Evolutionary conservation across 176 grass and related monocot species (phyloP).

Genomic region (Raddia guianensis): DNA sequence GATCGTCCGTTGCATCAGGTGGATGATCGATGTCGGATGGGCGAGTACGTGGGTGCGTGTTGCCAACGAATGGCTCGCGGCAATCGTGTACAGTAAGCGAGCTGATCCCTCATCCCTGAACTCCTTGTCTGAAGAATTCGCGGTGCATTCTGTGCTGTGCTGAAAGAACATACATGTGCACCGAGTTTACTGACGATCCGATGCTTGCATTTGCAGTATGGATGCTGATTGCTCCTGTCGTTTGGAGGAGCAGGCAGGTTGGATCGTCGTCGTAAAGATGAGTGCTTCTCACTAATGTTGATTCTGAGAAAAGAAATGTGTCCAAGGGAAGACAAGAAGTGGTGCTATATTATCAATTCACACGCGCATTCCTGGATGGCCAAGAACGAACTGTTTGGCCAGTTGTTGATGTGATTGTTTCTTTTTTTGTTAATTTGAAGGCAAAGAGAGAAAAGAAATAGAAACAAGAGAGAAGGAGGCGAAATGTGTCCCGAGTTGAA

Average conservation of each 20-base stretch:
- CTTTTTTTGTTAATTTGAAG: background rate
- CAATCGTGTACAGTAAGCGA: slow-evolving; percentile 77
- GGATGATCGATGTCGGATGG: slow-evolving; percentile 97
- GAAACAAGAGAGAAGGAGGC: background rate
- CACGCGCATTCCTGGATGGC: background rate
- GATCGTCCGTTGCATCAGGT: slow-evolving; percentile 38
- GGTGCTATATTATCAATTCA: background rate
- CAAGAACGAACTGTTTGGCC: background rate
- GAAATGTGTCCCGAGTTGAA: background rate
- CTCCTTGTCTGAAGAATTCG: background rate
- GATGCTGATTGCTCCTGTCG: slow-evolving; percentile 33
- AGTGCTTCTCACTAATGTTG: background rate
- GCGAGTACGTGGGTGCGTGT: slow-evolving; percentile 91
- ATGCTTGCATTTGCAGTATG: slow-evolving; percentile 35
- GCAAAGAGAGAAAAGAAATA: background rate
- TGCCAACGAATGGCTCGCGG: slow-evolving; percentile 85
- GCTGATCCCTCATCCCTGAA: background rate
- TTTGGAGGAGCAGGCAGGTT: slow-evolving; percentile 31
- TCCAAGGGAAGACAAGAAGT: background rate
- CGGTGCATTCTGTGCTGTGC: background rate
- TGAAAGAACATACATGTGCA: too few species aligned
- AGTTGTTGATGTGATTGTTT: background rate
- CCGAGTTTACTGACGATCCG: background rate
- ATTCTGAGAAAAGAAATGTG: background rate
- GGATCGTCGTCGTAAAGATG: slow-evolving; percentile 4